Evolutionary conservation across 768 basidiomycete species (phyloP), one percentile per base, ranked within the genome.

Genomic region (Lactarius vividus): DNA sequence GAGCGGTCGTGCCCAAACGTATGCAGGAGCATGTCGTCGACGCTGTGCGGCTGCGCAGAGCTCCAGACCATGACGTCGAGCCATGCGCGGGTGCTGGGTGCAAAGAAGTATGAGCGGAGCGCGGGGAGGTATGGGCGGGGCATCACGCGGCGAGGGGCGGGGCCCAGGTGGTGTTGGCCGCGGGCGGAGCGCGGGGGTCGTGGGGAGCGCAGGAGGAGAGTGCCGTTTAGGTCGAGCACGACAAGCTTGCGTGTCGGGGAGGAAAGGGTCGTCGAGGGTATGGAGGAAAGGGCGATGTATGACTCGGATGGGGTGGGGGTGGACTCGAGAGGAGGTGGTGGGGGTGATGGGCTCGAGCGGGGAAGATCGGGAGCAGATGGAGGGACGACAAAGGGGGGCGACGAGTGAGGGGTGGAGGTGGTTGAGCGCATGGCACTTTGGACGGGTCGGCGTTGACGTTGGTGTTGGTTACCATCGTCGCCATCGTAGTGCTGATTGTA

Each of bases 31-130:
- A 94, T 94, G 70, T 88, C 86, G 0, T 77, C 74, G 10, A 92
- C 92, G 72, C 84, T 91, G 58, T 87, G 87, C 2, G 91, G 90
- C 72, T 92, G 90, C 4, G 92, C 92, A 2, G 88, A 91, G 72
- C 88, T 91, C 92, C 92, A 95, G 4, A 95, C 83, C 89, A 94
- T 94, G 4, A 88, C 86, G 64, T 92, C 89, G 23, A 93, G 80
- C 88, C 90, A 92, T 16, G 72, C 71, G 39, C 75, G 78, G n/a
- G 87, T 91, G 20, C 78, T 69, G 0, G 81, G 76, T 57, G 86
- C 84, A 69, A 91, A 86, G 2, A 92, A 75, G 71, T 89, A 93
- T 3, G 80, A 74, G 4, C 80, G 72, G 70, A 93, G 89, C 1
- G 87, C 74, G 5, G 75, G 64, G 70, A 92, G 79, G 74, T 87